These are phyloP conservation scores for Fusarium praegraminearum DNA, from an alignment of 2,329 filamentous ascomycete species.

Conservation along the genomic window DNA sequence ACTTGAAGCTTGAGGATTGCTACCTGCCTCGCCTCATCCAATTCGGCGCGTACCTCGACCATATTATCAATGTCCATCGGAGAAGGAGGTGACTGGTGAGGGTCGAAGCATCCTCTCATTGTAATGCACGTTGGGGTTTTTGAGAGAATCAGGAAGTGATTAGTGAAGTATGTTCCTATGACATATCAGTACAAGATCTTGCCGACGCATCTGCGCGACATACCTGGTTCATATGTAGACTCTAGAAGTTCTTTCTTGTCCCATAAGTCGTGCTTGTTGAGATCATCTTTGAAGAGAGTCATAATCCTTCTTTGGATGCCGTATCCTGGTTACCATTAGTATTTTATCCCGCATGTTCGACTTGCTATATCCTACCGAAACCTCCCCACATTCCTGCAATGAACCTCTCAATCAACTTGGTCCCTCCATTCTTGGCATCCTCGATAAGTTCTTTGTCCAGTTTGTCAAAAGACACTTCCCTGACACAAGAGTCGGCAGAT, in stretches of 20 bases:
- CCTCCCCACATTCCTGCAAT: constrained; percentile 39
- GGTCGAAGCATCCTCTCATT: constrained; percentile 31
- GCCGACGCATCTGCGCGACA: fast-evolving
- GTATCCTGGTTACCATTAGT: not conserved
- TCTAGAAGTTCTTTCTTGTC: constrained; percentile 27
- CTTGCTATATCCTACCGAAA: constrained; percentile 11
- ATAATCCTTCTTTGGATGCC: constrained; percentile 30
- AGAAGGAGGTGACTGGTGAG: constrained; percentile 3
- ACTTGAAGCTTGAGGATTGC: constrained; percentile 13
- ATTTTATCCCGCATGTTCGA: fast-evolving
- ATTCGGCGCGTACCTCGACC: constrained; percentile 20
- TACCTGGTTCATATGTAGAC: constrained; percentile 39
- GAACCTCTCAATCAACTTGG: constrained; percentile 32
- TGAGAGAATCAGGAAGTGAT: constrained; percentile 32
- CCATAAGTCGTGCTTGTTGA: constrained; percentile 31
- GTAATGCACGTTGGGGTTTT: constrained; percentile 31
- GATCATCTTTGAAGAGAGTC: constrained; percentile 20
- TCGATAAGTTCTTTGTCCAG: constrained; percentile 19
- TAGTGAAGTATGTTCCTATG: constrained; percentile 37
- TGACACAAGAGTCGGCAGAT: constrained; percentile 37
- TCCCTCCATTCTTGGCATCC: constrained; percentile 34
- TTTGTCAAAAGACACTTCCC: constrained; percentile 18
- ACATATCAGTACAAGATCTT: fast-evolving
- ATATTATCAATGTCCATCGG: constrained; percentile 27
- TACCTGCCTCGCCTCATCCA: constrained; percentile 1